Base-by-base conservation (phyloP, 768 basidiomycete species). In the Tulasnella sp. region DNA sequence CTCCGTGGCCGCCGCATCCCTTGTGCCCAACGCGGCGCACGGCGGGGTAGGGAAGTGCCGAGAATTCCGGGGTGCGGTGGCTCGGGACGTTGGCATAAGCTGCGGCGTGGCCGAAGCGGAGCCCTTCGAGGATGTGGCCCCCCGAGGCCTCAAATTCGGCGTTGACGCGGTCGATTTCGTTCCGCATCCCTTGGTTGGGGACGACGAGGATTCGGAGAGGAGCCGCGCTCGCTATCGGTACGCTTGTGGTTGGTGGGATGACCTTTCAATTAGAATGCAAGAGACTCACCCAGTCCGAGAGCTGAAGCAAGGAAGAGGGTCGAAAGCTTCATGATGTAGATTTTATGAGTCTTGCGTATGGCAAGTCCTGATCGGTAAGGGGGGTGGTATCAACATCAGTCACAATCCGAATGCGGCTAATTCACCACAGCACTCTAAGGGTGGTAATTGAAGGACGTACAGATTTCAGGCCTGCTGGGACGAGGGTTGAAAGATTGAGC, bases 101-200 rank as follows among this genome's bases (percentile, higher is more conserved):
- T 11, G 50, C 50, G 25, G 50, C 50, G 25, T 52, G 50, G 19
- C 50, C 50, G 50, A 52, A 52, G 50, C 50, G 50, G 34, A 52
- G 23, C 6, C 19, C 14, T 2, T 21, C 37, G 31, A 52, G 6
- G 6, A 35, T 25, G 23, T 48, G 17, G 25, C 27, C 27, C 9
- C 15, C 2, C 4, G 17, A 6, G 17, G 23, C 43, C n/a, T n/a
- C 37, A 39, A 12, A 12, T 39, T 39, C 37, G 19, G 19, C 37
- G 49, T 15, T 5, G 49, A 46, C 23, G 32, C 31, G 9, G 27
- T 15, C n/a, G 32, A 36, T 15, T 34, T 52, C 3, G 50, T 36
- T 19, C 17, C 12, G 50, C 32, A 34, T 29, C 3, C 45, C 45
- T n/a, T 25, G 27, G 45, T 48, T 48, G 45, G 45, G 27, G 9